These are phyloP conservation scores for Saururus chinensis DNA, from an alignment of 164 flowering plant species.

Conservation along the genomic window DNA sequence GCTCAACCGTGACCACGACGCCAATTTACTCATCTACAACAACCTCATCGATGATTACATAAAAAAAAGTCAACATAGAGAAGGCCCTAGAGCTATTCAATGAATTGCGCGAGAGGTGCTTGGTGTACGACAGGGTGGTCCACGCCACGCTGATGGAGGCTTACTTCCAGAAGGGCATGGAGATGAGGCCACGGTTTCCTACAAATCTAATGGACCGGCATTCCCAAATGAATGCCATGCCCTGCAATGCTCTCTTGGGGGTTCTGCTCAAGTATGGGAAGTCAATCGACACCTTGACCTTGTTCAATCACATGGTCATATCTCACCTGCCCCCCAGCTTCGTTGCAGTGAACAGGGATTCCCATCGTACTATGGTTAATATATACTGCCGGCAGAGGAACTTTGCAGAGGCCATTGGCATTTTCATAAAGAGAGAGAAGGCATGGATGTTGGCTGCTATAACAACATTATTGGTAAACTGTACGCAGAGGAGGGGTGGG, in stretches of 20 bases:
- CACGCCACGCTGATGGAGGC: conserved; percentile 70
- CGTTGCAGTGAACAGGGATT: conserved; percentile 62
- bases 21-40: conserved; percentile 68
- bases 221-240: conserved; percentile 55
- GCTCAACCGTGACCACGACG: conserved; percentile 65
- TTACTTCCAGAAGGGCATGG: conserved; percentile 50
- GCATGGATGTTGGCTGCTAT: conserved; percentile 72
- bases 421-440: conserved; percentile 47
- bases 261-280: conserved; percentile 50
- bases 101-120: conserved; percentile 60
- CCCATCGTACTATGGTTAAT: conserved; percentile 61
- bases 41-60: conserved; percentile 55
- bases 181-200: conserved; percentile 69
- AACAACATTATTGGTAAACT: conserved; percentile 55
- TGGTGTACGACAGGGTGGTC: conserved; percentile 77
- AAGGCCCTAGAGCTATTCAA: conserved; percentile 70
- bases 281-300: conserved; percentile 42
- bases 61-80: conserved; percentile 35
- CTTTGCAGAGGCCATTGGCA: conserved; percentile 34
- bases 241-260: conserved; percentile 67
- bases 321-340: conserved; percentile 56
- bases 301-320: conserved; percentile 64
- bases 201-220: conserved; percentile 39
- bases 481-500: conserved; percentile 37
- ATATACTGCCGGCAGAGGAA: conserved; percentile 48